Conservation (phyloP, 306 rosid genomes). For the Carpinus fangiana region DNA sequence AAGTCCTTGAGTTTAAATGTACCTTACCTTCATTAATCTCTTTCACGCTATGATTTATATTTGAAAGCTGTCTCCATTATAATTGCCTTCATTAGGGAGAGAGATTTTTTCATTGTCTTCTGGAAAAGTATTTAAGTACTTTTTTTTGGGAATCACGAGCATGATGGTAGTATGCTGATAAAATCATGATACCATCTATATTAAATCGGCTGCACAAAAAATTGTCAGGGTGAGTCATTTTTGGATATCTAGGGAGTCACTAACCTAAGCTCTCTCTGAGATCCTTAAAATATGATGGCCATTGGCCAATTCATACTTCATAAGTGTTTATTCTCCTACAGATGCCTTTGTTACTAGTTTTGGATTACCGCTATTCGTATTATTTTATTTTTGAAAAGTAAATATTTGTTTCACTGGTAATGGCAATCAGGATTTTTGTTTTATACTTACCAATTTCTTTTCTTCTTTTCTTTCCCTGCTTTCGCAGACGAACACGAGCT, state of each 20-base stretch:
- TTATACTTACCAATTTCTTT: not conserved
- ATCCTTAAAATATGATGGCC: too few relatives aligned
- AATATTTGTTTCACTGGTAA: slow-evolving; percentile 1
- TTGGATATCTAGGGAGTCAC: too few relatives aligned
- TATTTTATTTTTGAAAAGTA: not conserved
- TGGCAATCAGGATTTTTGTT: not conserved
- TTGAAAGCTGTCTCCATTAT: not conserved
- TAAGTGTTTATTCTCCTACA: too few relatives aligned
- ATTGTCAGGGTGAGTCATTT: too few relatives aligned
- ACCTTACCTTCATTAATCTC: not conserved
- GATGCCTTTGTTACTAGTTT: not conserved
- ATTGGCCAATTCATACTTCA: too few relatives aligned
- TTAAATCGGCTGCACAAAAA: too few relatives aligned
- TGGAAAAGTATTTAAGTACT: too few relatives aligned
- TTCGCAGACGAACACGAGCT: slow-evolving; percentile 68
- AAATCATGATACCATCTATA: too few relatives aligned
- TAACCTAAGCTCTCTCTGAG: too few relatives aligned
- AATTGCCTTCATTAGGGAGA: not conserved
- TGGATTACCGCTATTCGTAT: not conserved
- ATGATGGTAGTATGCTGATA: too few relatives aligned
- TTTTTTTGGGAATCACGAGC: too few relatives aligned
- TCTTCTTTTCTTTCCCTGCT: not conserved
- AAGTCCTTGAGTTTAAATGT: not conserved
- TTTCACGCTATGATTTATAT: not conserved
- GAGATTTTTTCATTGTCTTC: too few relatives aligned